Conservation (phyloP, 768 basidiomycete species). For the Pulveroboletus sp. region DNA sequence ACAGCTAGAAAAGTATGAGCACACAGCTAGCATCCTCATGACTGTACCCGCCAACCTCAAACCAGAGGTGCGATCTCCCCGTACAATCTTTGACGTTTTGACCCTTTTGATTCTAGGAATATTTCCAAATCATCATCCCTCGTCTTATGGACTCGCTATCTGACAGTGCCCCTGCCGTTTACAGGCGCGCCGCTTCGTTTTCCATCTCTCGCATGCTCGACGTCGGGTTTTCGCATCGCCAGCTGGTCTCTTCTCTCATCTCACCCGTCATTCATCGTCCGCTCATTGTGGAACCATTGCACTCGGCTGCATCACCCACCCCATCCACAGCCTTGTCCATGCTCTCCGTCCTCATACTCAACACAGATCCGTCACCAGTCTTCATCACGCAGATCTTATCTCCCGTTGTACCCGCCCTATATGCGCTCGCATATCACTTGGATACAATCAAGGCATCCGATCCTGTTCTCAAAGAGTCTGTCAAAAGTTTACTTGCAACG, state of each 20-base stretch:
- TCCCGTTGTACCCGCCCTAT: conserved; percentile 66
- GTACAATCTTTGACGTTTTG: conserved; percentile 3
- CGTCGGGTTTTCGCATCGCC: conserved; percentile 22
- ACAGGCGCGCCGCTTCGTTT: conserved; percentile 66
- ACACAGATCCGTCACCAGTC: conserved; percentile 76
- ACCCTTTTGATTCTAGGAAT: conserved; percentile 44
- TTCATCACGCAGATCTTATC: conserved; percentile 63
- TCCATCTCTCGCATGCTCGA: conserved; percentile 64
- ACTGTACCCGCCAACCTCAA: conserved; percentile 58
- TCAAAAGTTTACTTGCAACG: conserved; percentile 59
- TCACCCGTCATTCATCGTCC: conserved; percentile 54
- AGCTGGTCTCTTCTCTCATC: conserved; percentile 31
- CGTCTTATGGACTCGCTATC: conserved; percentile 52
- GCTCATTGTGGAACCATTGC: conserved; percentile 30
- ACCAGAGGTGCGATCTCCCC: conserved; percentile 45
- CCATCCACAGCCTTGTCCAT: conserved; percentile 46
- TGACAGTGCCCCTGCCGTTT: conserved; percentile 32
- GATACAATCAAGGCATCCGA: conserved; percentile 58
- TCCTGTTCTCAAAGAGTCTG: conserved; percentile 56
- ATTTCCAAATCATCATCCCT: conserved; percentile 55
- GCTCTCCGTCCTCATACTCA: conserved; percentile 58
- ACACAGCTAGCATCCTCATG: conserved; percentile 60
- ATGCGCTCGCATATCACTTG: conserved; percentile 58
- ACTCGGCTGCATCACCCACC: conserved; percentile 6
- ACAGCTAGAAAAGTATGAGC: conserved; percentile 69